These are phyloP conservation scores for Penicillium pulvis DNA, from an alignment of 495 filamentous ascomycete genomes.

Conservation along the genomic window DNA sequence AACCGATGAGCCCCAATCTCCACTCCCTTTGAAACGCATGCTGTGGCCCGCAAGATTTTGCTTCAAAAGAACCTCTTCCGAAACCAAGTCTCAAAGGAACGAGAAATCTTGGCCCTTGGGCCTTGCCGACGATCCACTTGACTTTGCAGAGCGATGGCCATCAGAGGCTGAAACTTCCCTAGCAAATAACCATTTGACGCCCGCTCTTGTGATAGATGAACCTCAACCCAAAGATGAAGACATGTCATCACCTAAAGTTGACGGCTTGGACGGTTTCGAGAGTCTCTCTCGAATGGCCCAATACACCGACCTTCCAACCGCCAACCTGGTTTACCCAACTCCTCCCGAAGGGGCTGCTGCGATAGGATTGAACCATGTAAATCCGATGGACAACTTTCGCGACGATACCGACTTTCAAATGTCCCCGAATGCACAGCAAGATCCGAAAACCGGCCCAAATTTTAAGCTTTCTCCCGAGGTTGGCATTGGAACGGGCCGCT, in stretches of 20 bases:
- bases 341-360: slow-evolving; percentile 74
- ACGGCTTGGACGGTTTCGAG: slow-evolving; percentile 37
- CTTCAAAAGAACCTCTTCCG: slow-evolving; percentile 38
- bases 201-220: slow-evolving; percentile 37
- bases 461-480: slow-evolving; percentile 27
- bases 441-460: slow-evolving; percentile 24
- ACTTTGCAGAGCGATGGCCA: slow-evolving; percentile 71
- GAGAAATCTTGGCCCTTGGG: slow-evolving; percentile 9
- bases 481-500: slow-evolving; percentile 43
- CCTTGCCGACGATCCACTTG: slow-evolving; percentile 57
- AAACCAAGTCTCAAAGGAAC: slow-evolving; percentile 10
- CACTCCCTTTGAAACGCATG: slow-evolving; percentile 48
- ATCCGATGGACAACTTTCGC: slow-evolving; percentile 33
- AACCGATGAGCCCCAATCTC: slow-evolving; percentile 35
- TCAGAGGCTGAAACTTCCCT: slow-evolving; percentile 32
- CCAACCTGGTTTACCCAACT: slow-evolving; percentile 80
- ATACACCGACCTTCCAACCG: slow-evolving; percentile 51
- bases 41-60: slow-evolving; percentile 52
- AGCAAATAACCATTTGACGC: slow-evolving; percentile 15
- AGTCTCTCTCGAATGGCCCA: slow-evolving; percentile 54
- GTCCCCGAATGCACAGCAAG: slow-evolving; percentile 16
- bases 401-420: slow-evolving; percentile 31
- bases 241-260: slow-evolving; percentile 27
- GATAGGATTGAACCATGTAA: slow-evolving; percentile 26
- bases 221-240: slow-evolving; percentile 29